Conservation (phyloP, 192 early-diverging fungal genomes). For the Geranomyces michiganensis region DNA sequence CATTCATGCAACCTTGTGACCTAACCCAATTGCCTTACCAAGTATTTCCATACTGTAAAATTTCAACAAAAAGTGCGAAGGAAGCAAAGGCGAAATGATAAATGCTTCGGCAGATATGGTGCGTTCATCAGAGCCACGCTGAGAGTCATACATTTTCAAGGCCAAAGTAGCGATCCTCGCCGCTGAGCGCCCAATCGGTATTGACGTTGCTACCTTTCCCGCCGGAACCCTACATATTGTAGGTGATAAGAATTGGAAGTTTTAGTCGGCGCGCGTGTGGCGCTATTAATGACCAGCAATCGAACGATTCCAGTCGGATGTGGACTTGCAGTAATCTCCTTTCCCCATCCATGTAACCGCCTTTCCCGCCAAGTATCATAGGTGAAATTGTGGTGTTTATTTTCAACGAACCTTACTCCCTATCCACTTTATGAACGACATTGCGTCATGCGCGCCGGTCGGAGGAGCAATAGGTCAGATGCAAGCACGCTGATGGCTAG, state of each 20-base stretch:
- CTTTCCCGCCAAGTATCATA: too few species aligned
- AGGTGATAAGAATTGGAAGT: not conserved
- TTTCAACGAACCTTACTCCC: slow-evolving; percentile 43
- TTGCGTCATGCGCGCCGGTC: slow-evolving; percentile 15
- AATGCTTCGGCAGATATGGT: not conserved
- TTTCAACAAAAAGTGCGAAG: not conserved
- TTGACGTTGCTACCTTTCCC: slow-evolving; percentile 16
- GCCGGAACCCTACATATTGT: not conserved
- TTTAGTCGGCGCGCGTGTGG: too few species aligned
- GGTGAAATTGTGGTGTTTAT: too few species aligned
- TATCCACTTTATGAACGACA: slow-evolving; percentile 76
- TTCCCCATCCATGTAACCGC: too few species aligned
- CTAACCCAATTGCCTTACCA: slow-evolving; percentile 61
- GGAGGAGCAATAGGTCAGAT: too few species aligned
- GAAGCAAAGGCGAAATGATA: slow-evolving; percentile 11
- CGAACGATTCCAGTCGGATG: too few species aligned
- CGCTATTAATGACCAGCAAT: too few species aligned
- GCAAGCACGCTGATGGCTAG: too few species aligned
- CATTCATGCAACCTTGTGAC: too few species aligned
- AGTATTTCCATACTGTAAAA: slow-evolving; percentile 79
- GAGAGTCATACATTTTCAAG: slow-evolving; percentile 84
- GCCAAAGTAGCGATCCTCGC: slow-evolving; percentile 81
- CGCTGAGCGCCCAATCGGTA: slow-evolving; percentile 52
- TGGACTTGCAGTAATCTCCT: too few species aligned
- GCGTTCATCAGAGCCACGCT: too few species aligned